A percentile compares a stretch with the other conserved stretches of the same genome.
Conservation (phyloP, 805 yeast species). For the Ogataea polymorpha region DNA sequence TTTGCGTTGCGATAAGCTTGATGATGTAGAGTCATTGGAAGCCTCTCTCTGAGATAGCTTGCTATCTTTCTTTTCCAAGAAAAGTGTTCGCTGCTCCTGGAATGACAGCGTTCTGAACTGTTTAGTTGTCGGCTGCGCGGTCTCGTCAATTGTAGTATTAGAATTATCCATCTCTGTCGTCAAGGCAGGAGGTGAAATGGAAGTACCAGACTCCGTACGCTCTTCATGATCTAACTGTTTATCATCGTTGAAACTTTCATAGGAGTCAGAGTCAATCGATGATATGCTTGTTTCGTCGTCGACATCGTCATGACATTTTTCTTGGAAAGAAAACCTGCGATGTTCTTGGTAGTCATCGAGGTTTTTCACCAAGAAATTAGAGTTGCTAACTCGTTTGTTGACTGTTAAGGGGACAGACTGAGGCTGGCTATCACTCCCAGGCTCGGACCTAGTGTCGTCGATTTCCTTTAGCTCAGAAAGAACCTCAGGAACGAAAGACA, state of each 20-base stretch:
- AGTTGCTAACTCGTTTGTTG: conserved; percentile 26
- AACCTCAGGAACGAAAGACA: conserved; percentile 29
- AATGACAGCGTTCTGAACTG: conserved; percentile 19
- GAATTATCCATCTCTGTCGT: conserved; percentile 13
- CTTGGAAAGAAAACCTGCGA: conserved; percentile 17
- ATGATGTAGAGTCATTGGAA: conserved; percentile 5
- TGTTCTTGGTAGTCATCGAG: conserved; percentile 31
- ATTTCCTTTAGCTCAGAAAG: conserved; percentile 21
- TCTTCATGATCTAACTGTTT: neutral
- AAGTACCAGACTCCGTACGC: conserved; percentile 24
- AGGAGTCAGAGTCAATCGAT: conserved; percentile 6
- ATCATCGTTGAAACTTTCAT: conserved; percentile 3
- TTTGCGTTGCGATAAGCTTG: conserved; percentile 3
- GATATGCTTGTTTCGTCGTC: conserved; percentile 8
- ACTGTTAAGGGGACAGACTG: conserved; percentile 25
- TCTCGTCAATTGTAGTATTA: conserved; percentile 10
- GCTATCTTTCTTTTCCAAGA: conserved; percentile 13
- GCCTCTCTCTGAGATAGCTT: neutral
- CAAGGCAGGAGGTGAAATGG: conserved; percentile 28
- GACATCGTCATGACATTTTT: conserved; percentile 2
- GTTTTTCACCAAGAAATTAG: conserved; percentile 32
- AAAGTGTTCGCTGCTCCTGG: conserved; percentile 21
- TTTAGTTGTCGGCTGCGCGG: conserved; percentile 1
- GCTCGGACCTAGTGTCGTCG: conserved; percentile 39
- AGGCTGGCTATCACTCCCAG: conserved; percentile 40